Evolutionary conservation across 1,284 basidiomycete species (phyloP).

Genomic region (Fereydounia khargensis): DNA sequence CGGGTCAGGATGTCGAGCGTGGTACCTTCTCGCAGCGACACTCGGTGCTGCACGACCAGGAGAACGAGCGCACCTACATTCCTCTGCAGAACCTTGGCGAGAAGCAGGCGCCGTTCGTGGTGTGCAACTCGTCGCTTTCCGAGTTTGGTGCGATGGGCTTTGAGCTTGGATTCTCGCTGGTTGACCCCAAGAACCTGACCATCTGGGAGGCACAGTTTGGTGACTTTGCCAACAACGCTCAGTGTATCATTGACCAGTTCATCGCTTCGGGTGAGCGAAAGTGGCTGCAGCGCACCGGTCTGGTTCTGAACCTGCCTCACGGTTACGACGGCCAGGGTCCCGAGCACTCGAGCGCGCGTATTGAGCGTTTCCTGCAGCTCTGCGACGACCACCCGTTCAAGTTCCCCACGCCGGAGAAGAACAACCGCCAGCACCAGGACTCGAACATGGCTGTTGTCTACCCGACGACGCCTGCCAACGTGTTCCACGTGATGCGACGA

Average conservation of each 20-base stretch:
- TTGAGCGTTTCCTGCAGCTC: slow-evolving; percentile 95
- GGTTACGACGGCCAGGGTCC: slow-evolving; percentile 99
- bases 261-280: slow-evolving; percentile 96
- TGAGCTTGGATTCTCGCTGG: slow-evolving; percentile 97
- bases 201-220: slow-evolving; percentile 99
- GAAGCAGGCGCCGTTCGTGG: slow-evolving; percentile 84
- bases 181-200: slow-evolving; percentile 87
- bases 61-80: slow-evolving; percentile 83
- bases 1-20: slow-evolving; percentile 97
- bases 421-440: slow-evolving; percentile 95
- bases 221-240: slow-evolving; percentile 77
- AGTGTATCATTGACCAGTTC: slow-evolving; percentile 98
- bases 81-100: slow-evolving; percentile 84
- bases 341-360: slow-evolving; percentile 92
- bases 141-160: slow-evolving; percentile 95
- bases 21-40: slow-evolving; percentile 99
- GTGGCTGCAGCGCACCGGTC: slow-evolving; percentile 91
- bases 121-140: slow-evolving; percentile 96
- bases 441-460: slow-evolving; percentile 99
- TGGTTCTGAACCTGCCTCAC: slow-evolving; percentile 83
- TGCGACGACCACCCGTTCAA: slow-evolving; percentile 94
- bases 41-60: slow-evolving; percentile 93
- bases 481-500: slow-evolving; percentile 57
- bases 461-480: slow-evolving; percentile 65
- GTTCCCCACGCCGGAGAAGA: slow-evolving; percentile 83